A percentile compares a stretch with the other conserved stretches of the same genome.
Conservation (phyloP, 495 filamentous ascomycete species). For the Daldinia vernicosa region DNA sequence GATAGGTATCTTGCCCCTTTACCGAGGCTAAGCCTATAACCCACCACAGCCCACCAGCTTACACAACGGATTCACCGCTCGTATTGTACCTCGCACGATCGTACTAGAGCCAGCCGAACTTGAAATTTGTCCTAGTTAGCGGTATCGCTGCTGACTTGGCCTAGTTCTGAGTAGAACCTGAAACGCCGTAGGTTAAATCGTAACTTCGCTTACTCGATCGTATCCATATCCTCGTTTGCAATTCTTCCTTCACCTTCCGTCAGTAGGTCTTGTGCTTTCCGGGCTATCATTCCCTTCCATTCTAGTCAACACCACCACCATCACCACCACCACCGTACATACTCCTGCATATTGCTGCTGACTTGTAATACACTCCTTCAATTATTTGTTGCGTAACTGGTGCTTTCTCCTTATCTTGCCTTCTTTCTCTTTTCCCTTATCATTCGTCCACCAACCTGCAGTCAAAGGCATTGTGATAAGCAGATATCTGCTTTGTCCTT, state of each 20-base stretch:
- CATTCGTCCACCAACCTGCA: slow-evolving; percentile 13
- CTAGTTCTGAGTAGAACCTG: slow-evolving; percentile 27
- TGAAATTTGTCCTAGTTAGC: slow-evolving; percentile 20
- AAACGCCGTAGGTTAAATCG: slow-evolving; percentile 10
- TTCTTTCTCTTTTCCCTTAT: slow-evolving; percentile 33
- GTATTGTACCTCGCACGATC: too few species aligned
- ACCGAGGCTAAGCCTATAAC: slow-evolving; percentile 2
- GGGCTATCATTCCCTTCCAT: slow-evolving; percentile 23
- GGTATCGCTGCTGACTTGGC: slow-evolving; percentile 39
- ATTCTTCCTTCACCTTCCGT: slow-evolving; percentile 12
- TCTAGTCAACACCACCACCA: neutral
- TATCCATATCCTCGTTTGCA: slow-evolving; percentile 27
- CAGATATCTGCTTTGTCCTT: slow-evolving; percentile 22
- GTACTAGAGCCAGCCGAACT: slow-evolving; percentile 14
- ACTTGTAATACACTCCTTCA: slow-evolving; percentile 12
- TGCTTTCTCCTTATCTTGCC: slow-evolving; percentile 25
- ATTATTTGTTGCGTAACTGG: slow-evolving; percentile 1
- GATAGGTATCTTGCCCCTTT: neutral
- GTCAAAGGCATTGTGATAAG: slow-evolving; percentile 31
- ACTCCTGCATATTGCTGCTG: slow-evolving; percentile 4
- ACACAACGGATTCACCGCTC: slow-evolving; percentile 22
- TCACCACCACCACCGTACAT: neutral
- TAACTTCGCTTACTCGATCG: slow-evolving; percentile 40
- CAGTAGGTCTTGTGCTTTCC: slow-evolving; percentile 21
- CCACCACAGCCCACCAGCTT: neutral